These are phyloP conservation scores for Backusella sp. DNA, from an alignment of 192 early-diverging fungal genomes.

Conservation along the genomic window DNA sequence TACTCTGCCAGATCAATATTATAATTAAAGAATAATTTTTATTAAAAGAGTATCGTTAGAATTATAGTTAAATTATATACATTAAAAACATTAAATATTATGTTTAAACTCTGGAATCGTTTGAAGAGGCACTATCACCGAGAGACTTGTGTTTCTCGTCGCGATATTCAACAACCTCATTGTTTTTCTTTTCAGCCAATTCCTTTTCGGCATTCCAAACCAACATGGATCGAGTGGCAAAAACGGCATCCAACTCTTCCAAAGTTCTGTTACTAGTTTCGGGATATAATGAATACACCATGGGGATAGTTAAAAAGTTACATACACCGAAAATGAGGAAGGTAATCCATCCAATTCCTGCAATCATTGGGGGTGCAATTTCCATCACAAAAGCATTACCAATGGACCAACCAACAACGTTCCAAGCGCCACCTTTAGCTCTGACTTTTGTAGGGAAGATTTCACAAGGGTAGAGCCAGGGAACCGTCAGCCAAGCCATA, in stretches of 20 bases:
- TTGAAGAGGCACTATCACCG: neutral
- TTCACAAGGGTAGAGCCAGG: slow-evolving; percentile 62
- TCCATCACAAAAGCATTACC: slow-evolving; percentile 53
- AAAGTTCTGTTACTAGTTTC: slow-evolving; percentile 35
- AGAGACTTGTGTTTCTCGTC: neutral
- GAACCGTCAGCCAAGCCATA: slow-evolving; percentile 65
- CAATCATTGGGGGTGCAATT: slow-evolving; percentile 42
- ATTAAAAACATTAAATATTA: neutral
- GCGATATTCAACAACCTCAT: neutral
- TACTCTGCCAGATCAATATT: neutral
- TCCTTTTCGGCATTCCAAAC: slow-evolving; percentile 33
- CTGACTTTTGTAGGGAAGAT: slow-evolving; percentile 59
- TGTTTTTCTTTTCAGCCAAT: slow-evolving; percentile 12
- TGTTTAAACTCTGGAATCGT: neutral
- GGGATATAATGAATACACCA: slow-evolving; percentile 48
- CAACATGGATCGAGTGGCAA: slow-evolving; percentile 22
- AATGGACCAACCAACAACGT: slow-evolving; percentile 55
- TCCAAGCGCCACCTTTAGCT: slow-evolving; percentile 54
- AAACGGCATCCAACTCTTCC: slow-evolving; percentile 32
- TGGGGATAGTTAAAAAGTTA: slow-evolving; percentile 37
- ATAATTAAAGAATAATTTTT: neutral
- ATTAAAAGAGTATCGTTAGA: neutral
- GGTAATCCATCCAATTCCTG: slow-evolving; percentile 30
- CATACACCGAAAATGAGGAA: slow-evolving; percentile 54
- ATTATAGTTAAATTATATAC: neutral